Base-by-base conservation (phyloP, 1,139 yeast species). In the Geotrichum aggregatum region DNA sequence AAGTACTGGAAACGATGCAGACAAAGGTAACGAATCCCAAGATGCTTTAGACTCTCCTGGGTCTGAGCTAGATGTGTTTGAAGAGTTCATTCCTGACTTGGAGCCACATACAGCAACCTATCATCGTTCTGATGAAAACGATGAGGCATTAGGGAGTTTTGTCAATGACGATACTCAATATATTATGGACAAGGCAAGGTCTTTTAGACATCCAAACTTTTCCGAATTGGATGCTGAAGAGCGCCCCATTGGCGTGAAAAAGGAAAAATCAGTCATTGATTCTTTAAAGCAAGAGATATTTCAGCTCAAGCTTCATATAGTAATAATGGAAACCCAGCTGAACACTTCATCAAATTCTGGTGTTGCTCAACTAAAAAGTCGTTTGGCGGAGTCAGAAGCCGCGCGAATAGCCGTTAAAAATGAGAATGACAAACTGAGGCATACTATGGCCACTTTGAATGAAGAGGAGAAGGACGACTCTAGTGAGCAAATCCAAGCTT, bases 401-500 rank as follows among this genome's bases (percentile, higher is more conserved):
- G 54, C 56, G 5, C 51, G 56, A 18, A 49, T 56, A 14, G 44
- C 56, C 7, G 47, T 55, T 42, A 56, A 55, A 30, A 56, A 47
- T 30, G 62, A 59, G 33, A 58, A 56, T 34, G 58, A 56, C 24
- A 59, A 56, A 42, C 50, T 59, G 21, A 34, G 62, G 6, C 43
- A 47, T 24, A 59, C 57, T 2, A 41, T 59, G 26, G 42, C 44
- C n/a, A 19, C 44, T 16, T 30, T 50, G 13, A 35, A 50, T 35
- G 49, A 50, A 33, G 54, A 50, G 36, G 31, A 21, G 18, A 33
- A 16, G 2, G 54, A 50, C 10, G 54, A 42, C 3, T 16, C 38
- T 7, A 50, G 26, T 13, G 36, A 19, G 34, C 39, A 30, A 26
- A 36, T 46, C 8, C 35, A 22, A 14, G 48, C 39, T 14, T 26